Base-by-base conservation (phyloP, 148 eudicot species). In the Camellia sinensis region DNA sequence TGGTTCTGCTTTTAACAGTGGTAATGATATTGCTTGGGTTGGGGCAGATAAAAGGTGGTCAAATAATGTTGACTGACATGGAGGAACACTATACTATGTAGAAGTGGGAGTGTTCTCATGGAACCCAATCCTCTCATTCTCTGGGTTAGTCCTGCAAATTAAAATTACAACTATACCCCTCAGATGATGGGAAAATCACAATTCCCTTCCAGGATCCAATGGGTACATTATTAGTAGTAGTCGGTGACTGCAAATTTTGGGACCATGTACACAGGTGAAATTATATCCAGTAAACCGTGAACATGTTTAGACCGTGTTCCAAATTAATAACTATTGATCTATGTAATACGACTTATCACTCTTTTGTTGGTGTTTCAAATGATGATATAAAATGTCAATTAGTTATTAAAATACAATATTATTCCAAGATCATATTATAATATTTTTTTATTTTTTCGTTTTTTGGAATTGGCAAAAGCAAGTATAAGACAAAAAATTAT, bases 11-110 rank as follows among this genome's bases (percentile, higher is more conserved):
- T 41, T 41, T 3, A 73, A 11, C 18, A 56, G 41, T n/a, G 50
- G 48, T 54, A 74, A 37, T 74, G 43, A 54, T 74, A 37, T 54
- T 54, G 40, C 21, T 57, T 61, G 45, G 77, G 64, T 57, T 61
- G 45, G 77, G 64, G 4, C 56, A 3, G 48, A 29, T 29, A 74
- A 74, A 29, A 74, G 77, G 21, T 57, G 65, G 77, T 74, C 77
- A 54, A 54, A 56, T 56, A 29, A 74, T 48, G 45, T 74, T 74
- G 77, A 56, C 48, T 52, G 76, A 54, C 76, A 71, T 5, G 17
- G 75, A 21, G 40, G 7, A 59, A 13, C 7, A 21, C 56, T 29
- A 29, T 29, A 29, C 37, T 29, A 1, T 8, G n/a, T 7, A 19
- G 67, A 63, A 63, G 37, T 65, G 10, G 69, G 2, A 29, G 37